phyloP scores from a whole-genome alignment of 78 protist species.

The slime mould (Dictyostelium discoideum) region dicty_2.7 NC_007089.4:4915001-4915500 shows the following conservation, averaged over 20 bases:
- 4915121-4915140: neutral
- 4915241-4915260: neutral
- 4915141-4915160: neutral
- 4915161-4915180: neutral
- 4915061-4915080: neutral
- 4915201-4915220: neutral
- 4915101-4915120: neutral
- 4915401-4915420: neutral
- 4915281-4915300: neutral
- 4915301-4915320: neutral
- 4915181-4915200: neutral
- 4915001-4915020: neutral
- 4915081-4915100: neutral
- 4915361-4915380: neutral
- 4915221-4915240: neutral
- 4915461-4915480: constrained; percentile 1
- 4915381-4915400: constrained; percentile 14
- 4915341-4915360: constrained; percentile 47
- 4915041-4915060: neutral
- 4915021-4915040: neutral
- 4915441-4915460: constrained; percentile 18
- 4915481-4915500: neutral
- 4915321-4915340: constrained; percentile 32
- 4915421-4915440: neutral
- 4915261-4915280: neutral